These are phyloP conservation scores for Cnidoscolus chayamansa DNA, from an alignment of 441 rosid genomes.

Conservation along the genomic window DNA sequence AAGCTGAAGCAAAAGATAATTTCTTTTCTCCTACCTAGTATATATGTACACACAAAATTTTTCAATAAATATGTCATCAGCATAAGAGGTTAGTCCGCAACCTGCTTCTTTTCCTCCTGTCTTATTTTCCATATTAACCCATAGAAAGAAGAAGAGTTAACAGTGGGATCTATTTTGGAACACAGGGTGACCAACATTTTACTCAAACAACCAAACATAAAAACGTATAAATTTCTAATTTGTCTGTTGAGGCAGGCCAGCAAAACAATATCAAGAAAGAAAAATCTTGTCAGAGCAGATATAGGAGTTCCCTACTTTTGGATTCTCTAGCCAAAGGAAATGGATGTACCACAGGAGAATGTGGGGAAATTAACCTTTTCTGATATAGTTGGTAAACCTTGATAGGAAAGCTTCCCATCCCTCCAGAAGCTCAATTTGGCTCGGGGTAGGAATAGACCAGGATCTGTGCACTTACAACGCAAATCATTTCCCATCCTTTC, in stretches of 20 bases:
- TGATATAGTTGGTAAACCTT: constrained; percentile 55
- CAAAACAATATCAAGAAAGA: not conserved
- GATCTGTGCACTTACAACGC: constrained; percentile 59
- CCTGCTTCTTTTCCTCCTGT: not conserved
- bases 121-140: not conserved
- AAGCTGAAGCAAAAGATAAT: not conserved
- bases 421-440: constrained; percentile 79
- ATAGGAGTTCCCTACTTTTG: too few relatives aligned
- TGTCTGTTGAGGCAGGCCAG: not conserved
- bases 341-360: not conserved
- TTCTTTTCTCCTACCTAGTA: not conserved
- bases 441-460: constrained; percentile 64
- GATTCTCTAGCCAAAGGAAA: too few relatives aligned
- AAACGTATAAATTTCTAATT: not conserved
- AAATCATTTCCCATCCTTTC: constrained; percentile 57
- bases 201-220: not conserved
- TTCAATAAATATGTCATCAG: not conserved
- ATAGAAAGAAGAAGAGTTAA: not conserved
- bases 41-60: not conserved
- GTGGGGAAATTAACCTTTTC: constrained; percentile 40
- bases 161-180: not conserved
- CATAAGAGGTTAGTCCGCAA: too few relatives aligned
- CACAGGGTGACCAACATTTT: not conserved
- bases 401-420: constrained; percentile 55
- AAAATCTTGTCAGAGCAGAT: not conserved